phyloP scores from a whole-genome alignment of 2,329 filamentous ascomycete genomes.

The Fusarium ramigenum region DNA sequence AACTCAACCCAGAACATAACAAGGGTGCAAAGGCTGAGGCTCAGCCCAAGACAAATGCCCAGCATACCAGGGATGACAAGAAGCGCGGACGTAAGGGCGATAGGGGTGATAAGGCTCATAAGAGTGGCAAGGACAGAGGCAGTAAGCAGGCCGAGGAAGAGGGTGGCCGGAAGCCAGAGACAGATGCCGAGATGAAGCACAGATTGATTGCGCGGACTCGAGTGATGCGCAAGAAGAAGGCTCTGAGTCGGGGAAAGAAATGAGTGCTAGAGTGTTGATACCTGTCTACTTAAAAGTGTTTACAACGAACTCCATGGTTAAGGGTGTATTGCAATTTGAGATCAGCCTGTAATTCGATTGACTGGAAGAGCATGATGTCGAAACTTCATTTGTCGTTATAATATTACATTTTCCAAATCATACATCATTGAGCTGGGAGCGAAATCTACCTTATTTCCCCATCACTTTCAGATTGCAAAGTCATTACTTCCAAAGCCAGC shows the following conservation, averaged over 20 bases:
- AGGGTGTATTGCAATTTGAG: conserved; percentile 1
- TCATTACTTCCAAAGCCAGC: conserved; percentile 55
- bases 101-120: conserved; percentile 24
- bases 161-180: conserved; percentile 48
- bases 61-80: conserved; percentile 34
- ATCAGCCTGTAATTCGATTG: neutral
- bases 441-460: neutral
- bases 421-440: conserved; percentile 26
- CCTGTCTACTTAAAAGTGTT: conserved; percentile 29
- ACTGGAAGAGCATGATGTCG: neutral
- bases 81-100: conserved; percentile 29
- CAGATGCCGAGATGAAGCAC: conserved; percentile 62
- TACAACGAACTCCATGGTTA: conserved; percentile 3
- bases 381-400: neutral
- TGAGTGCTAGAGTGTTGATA: conserved; percentile 34
- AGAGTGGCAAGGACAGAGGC: neutral
- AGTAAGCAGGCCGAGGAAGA: conserved; percentile 15
- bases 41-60: conserved; percentile 26
- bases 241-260: conserved; percentile 48
- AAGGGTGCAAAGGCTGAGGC: conserved; percentile 31
- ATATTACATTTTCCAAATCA: conserved; percentile 19
- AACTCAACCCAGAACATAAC: conserved; percentile 36
- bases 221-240: conserved; percentile 77
- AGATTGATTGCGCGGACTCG: conserved; percentile 88
- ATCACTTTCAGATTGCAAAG: too few relatives aligned